Evolutionary conservation across 305 asterid species (phyloP).

Genomic region (Fraxinus angustifolia): DNA sequence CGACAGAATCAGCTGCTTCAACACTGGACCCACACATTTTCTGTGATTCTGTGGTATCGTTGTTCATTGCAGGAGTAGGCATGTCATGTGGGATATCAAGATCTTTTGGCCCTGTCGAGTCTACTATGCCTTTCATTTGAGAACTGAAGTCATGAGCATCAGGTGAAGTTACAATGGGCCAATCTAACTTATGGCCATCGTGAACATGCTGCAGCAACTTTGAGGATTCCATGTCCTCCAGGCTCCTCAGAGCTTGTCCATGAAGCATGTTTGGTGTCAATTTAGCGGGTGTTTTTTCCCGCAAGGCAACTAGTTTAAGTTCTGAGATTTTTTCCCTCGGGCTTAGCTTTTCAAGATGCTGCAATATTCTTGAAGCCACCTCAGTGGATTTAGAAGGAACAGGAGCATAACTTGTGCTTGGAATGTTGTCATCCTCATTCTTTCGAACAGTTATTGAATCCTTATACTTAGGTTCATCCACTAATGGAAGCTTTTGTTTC

Average conservation of each 20-base stretch:
- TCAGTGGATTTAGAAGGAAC: constrained; percentile 67
- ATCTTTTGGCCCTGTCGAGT: constrained; percentile 32
- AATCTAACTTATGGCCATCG: constrained; percentile 37
- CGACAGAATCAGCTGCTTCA: constrained; percentile 32
- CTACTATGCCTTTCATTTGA: constrained; percentile 30
- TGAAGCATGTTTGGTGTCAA: constrained; percentile 52
- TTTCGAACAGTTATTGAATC: constrained; percentile 35
- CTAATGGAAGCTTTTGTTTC: constrained; percentile 38
- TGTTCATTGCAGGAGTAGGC: constrained; percentile 27
- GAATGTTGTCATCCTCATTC: constrained; percentile 36
- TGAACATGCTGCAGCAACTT: constrained; percentile 43
- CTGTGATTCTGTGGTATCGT: constrained; percentile 32
- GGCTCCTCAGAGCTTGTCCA: constrained; percentile 60
- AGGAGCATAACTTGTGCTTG: constrained; percentile 47
- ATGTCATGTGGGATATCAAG: constrained; percentile 19
- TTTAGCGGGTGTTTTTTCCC: constrained; percentile 45
- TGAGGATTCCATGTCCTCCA: constrained; percentile 55
- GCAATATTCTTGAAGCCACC: constrained; percentile 76
- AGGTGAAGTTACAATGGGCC: constrained; percentile 28
- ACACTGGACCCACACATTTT: constrained; percentile 22
- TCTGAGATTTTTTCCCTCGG: constrained; percentile 63
- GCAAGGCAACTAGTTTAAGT: constrained; percentile 41
- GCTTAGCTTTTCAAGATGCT: constrained; percentile 64
- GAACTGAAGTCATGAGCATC: constrained; percentile 32
- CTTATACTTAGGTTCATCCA: constrained; percentile 31